Conservation (phyloP, 108 stramenopile genomes). For the Aurantiochytrium sp. region DNA sequence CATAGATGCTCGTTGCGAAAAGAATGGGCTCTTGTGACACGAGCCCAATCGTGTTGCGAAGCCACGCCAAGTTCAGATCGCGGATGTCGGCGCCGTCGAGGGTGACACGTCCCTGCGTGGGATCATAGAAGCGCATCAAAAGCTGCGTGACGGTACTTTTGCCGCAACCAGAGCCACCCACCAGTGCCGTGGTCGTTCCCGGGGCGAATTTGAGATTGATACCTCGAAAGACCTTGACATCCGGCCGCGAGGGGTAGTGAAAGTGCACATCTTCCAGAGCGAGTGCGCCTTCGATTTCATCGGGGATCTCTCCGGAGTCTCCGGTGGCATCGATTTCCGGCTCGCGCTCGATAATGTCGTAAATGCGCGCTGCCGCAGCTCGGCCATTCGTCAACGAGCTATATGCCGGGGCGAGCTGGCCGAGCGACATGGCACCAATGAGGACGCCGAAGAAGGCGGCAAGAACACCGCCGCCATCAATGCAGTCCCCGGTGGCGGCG, state of each 20-base stretch:
- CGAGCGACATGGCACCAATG: constrained; percentile 17
- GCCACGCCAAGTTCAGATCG: background rate
- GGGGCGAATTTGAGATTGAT: background rate
- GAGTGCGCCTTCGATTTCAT: constrained; percentile 3
- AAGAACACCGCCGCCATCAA: background rate
- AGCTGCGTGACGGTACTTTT: constrained; percentile 18
- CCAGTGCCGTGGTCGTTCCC: constrained; percentile 25
- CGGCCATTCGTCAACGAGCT: background rate
- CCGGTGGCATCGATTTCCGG: background rate
- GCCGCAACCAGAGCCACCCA: constrained; percentile 38
- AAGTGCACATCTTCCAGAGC: constrained; percentile 28
- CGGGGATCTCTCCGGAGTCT: background rate
- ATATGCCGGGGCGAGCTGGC: constrained; percentile 3
- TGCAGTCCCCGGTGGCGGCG: background rate
- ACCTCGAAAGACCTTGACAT: background rate
- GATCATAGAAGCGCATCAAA: constrained; percentile 20
- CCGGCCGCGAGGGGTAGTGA: constrained; percentile 25
- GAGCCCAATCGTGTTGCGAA: constrained; percentile 47
- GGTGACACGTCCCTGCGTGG: background rate
- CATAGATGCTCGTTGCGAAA: constrained; percentile 72
- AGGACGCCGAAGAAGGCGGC: constrained; percentile 17
- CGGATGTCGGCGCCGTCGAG: constrained; percentile 18
- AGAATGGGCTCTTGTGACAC: constrained; percentile 82
- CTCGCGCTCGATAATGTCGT: constrained; percentile 2
- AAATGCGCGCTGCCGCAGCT: background rate